A percentile compares a stretch with the other conserved stretches of the same genome.
Evolutionary conservation across 169 alveolate genomes (phyloP).

Genomic region (Plasmodium gaboni): DNA sequence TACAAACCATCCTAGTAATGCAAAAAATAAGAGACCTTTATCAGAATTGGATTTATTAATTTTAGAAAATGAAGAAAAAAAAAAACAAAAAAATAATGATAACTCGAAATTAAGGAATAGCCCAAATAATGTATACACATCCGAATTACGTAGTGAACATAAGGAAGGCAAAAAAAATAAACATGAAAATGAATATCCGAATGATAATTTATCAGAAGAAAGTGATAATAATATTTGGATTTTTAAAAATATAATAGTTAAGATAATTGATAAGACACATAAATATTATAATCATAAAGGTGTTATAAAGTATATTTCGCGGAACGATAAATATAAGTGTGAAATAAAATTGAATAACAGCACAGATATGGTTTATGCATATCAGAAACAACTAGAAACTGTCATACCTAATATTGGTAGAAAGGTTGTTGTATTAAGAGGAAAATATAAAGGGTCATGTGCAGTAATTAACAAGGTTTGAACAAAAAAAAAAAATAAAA

Average conservation of each 20-base stretch:
- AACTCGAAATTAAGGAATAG: background rate
- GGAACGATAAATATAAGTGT: constrained; percentile 38
- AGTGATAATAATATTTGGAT: constrained; percentile 26
- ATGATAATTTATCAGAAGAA: background rate
- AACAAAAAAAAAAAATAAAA: no score
- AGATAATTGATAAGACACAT: constrained; percentile 63
- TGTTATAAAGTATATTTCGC: constrained; percentile 19
- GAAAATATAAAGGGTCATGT: constrained; percentile 24
- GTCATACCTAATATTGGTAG: constrained; percentile 70
- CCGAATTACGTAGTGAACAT: background rate
- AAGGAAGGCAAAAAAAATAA: background rate
- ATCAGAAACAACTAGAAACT: constrained; percentile 62
- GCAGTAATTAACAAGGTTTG: constrained; percentile 55
- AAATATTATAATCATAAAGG: constrained; percentile 48
- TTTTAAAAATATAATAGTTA: constrained; percentile 54
- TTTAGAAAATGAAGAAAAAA: constrained; percentile 68
- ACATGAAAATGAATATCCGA: background rate
- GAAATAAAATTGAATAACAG: constrained; percentile 45
- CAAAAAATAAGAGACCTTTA: constrained; percentile 45
- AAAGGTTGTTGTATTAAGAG: constrained; percentile 30
- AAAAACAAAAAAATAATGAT: constrained; percentile 10
- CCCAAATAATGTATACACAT: background rate
- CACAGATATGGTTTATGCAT: constrained; percentile 11
- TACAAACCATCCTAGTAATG: background rate
- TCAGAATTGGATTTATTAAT: constrained; percentile 50